Evolutionary conservation across 1,284 basidiomycete genomes (phyloP).

Genomic region (Malassezia pachydermatis): DNA sequence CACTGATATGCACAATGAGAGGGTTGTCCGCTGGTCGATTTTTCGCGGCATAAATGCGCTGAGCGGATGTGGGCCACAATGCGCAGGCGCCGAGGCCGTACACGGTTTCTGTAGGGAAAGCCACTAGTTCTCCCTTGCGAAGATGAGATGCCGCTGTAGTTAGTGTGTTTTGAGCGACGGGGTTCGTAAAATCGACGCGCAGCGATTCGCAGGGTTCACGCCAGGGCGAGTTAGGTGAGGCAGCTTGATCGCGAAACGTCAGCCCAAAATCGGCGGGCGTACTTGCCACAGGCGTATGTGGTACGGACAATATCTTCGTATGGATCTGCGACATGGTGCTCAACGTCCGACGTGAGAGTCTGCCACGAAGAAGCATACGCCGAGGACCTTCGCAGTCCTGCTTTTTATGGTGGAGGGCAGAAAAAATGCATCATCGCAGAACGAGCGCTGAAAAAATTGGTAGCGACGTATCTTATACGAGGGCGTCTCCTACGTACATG

Average conservation of each 20-base stretch:
- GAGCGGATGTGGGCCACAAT: slow-evolving; percentile 52
- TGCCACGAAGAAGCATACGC: background rate
- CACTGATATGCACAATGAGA: slow-evolving; percentile 90
- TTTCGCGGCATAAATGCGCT: slow-evolving; percentile 82
- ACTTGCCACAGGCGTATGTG: background rate
- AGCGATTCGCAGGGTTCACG: background rate
- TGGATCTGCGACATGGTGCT: slow-evolving; percentile 1
- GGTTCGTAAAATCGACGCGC: slow-evolving; percentile 17
- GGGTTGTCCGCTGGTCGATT: slow-evolving; percentile 92
- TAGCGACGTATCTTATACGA: too few relatives aligned
- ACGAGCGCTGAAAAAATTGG: too few relatives aligned
- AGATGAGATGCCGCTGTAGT: slow-evolving; percentile 38
- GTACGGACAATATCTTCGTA: background rate
- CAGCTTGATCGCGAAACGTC: background rate
- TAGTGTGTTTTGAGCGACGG: slow-evolving; percentile 26
- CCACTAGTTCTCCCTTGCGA: slow-evolving; percentile 54
- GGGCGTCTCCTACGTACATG: too few relatives aligned
- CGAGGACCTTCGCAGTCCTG: slow-evolving; percentile 2
- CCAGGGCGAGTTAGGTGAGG: too few relatives aligned
- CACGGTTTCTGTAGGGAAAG: slow-evolving; percentile 95
- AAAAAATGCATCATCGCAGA: too few relatives aligned
- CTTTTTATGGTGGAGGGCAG: background rate
- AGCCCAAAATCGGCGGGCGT: slow-evolving; percentile 6
- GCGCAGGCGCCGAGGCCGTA: slow-evolving; percentile 90
- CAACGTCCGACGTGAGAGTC: background rate